A percentile compares a stretch with the other conserved stretches of the same genome.
phyloP scores from a whole-genome alignment of 768 basidiomycete species.

The Clathrus columnatus region DNA sequence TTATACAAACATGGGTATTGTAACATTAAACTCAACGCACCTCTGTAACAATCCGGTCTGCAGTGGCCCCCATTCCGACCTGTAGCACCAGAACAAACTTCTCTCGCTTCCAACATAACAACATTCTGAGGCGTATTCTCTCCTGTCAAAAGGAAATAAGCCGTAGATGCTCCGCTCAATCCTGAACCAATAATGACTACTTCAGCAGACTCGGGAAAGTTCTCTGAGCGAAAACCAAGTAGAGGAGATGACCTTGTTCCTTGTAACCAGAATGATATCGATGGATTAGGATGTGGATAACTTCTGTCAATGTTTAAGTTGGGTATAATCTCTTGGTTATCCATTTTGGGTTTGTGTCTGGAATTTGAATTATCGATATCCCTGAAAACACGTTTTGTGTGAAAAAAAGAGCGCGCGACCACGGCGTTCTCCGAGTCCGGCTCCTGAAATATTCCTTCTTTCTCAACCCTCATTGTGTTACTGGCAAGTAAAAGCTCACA shows the following conservation, averaged over 20 bases:
- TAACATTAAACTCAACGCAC: neutral
- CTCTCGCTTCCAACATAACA: slow-evolving; percentile 76
- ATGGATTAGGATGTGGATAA: neutral
- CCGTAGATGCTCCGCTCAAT: slow-evolving; percentile 59
- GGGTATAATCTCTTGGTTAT: neutral
- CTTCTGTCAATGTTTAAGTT: slow-evolving; percentile 4
- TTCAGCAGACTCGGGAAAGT: slow-evolving; percentile 46
- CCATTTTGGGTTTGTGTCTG: too few relatives aligned
- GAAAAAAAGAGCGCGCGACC: too few relatives aligned
- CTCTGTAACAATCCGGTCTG: neutral
- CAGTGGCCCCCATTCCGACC: slow-evolving; percentile 39
- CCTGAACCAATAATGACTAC: slow-evolving; percentile 72
- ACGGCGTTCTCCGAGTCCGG: too few relatives aligned
- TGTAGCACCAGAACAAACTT: slow-evolving; percentile 66
- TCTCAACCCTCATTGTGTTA: too few relatives aligned
- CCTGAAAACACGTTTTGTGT: too few relatives aligned
- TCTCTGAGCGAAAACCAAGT: slow-evolving; percentile 13
- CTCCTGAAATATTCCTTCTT: too few relatives aligned
- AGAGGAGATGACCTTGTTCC: slow-evolving; percentile 12
- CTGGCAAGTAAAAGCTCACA: too few relatives aligned
- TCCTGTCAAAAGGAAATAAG: slow-evolving; percentile 40
- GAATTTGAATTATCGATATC: too few relatives aligned
- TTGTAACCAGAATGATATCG: neutral
- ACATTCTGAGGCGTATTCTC: slow-evolving; percentile 31
- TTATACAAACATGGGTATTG: neutral